phyloP scores from a whole-genome alignment of 176 grass and related monocot genomes.

The Aegilops bicornis region DNA sequence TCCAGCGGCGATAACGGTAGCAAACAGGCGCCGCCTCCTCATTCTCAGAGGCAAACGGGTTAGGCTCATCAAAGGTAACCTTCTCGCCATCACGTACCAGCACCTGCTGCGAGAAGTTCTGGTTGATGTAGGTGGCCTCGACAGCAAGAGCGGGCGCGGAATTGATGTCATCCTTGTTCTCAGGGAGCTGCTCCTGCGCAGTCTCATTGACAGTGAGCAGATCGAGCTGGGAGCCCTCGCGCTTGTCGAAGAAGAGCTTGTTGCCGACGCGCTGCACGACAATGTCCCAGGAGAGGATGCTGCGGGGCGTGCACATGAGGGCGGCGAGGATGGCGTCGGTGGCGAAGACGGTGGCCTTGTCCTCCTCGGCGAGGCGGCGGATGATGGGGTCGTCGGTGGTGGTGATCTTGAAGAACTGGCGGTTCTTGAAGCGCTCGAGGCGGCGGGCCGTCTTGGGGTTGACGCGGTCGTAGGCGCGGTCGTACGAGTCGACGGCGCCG shows the following conservation, averaged over 20 bases:
- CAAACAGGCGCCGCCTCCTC: slow-evolving; percentile 71
- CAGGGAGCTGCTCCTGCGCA: slow-evolving; percentile 69
- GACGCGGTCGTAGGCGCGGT: slow-evolving; percentile 67
- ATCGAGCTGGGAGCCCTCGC: slow-evolving; percentile 75
- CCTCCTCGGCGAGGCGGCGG: slow-evolving; percentile 73
- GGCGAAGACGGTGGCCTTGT: slow-evolving; percentile 74
- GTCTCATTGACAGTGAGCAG: slow-evolving; percentile 82
- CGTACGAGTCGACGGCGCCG: slow-evolving; percentile 68
- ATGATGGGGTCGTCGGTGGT: slow-evolving; percentile 86
- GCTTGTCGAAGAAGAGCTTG: slow-evolving; percentile 94
- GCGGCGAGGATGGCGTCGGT: slow-evolving; percentile 77
- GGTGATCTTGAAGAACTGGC: slow-evolving; percentile 74
- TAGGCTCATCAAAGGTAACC: slow-evolving; percentile 80
- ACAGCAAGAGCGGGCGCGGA: slow-evolving; percentile 60
- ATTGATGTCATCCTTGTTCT: slow-evolving; percentile 86
- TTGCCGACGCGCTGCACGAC: slow-evolving; percentile 82
- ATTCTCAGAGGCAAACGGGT: slow-evolving; percentile 63
- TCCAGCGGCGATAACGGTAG: slow-evolving; percentile 82
- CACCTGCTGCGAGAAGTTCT: slow-evolving; percentile 91
- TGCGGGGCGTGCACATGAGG: slow-evolving; percentile 78
- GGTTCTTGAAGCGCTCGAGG: slow-evolving; percentile 78
- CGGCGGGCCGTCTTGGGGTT: slow-evolving; percentile 77
- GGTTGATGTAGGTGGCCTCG: slow-evolving; percentile 90
- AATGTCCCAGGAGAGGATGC: slow-evolving; percentile 75
- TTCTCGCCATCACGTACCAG: slow-evolving; percentile 55